These are phyloP conservation scores for Sporothrix protearum DNA, from an alignment of 2,329 filamentous ascomycete genomes.

Conservation along the genomic window DNA sequence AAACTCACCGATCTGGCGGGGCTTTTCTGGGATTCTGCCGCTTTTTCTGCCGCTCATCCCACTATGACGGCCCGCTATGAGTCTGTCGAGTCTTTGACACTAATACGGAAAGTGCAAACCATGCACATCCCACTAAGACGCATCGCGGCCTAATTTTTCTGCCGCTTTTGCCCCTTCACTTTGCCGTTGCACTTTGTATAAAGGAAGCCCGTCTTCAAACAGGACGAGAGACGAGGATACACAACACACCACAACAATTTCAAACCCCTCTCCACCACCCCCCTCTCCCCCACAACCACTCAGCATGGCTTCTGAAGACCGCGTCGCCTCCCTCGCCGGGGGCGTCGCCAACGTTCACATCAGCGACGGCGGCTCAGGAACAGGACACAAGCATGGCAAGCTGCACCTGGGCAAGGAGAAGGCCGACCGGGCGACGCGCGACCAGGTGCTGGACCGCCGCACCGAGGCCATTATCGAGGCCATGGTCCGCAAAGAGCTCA, in stretches of 20 bases:
- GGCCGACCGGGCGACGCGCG: slow-evolving; percentile 86
- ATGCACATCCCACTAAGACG: slow-evolving; percentile 7
- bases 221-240: neutral
- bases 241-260: neutral
- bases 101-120: neutral
- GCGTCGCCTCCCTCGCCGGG: slow-evolving; percentile 13
- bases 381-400: slow-evolving; percentile 23
- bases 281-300: neutral
- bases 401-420: slow-evolving; percentile 56
- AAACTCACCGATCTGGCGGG: slow-evolving; percentile 3
- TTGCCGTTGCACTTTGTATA: neutral
- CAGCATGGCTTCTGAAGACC: slow-evolving; percentile 23
- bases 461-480: slow-evolving; percentile 94
- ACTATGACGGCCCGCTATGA: neutral
- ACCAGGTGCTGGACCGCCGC: slow-evolving; percentile 89
- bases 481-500: slow-evolving; percentile 87
- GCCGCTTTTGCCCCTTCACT: neutral
- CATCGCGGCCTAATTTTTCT: slow-evolving; percentile 18
- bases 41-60: neutral
- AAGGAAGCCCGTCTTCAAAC: neutral
- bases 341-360: slow-evolving; percentile 26
- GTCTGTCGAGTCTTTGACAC: neutral
- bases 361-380: slow-evolving; percentile 24
- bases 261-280: neutral
- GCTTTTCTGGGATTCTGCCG: slow-evolving; percentile 9